Base-by-base conservation (phyloP, 2,329 filamentous ascomycete species). In the Pestalotiopsis fici region DNA sequence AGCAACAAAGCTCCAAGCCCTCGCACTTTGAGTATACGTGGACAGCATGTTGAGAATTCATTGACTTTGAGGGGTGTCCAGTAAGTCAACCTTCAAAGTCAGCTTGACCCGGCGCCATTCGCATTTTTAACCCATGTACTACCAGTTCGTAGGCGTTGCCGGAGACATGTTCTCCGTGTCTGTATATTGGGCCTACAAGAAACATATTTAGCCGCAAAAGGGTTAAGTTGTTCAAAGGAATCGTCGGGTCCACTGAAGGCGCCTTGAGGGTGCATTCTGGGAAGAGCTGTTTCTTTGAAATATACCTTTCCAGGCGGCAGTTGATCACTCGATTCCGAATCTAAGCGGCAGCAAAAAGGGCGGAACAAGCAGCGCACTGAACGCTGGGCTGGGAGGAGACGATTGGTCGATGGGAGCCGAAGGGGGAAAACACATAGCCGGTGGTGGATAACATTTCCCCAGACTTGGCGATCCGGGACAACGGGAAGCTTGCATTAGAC, bases 391-490 rank as follows among this genome's bases (percentile, higher is more conserved):
- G 55, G 28, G 18, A 50, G 43, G 43, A 35, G 31, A 12, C 62
- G 47, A 63, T 65, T 57, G 64, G 57, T 39, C 23, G 57, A 50
- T 60, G 35, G 39, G 59, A 54, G 37, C 35, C 25, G 28, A 62
- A 37, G 55, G 56, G 67, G 67, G 39, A 64, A 68, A 68, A 68
- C 60, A 43, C 67, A 68, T 68, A 66, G 25, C 67, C 67, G 65
- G 43, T 50, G 67, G 65, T 68, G 65, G 67, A 50, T 61, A 56
- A 60, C 60, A 35, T 56, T 63, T 55, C 65, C 65, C 62, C 65
- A 61, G 65, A 68, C 56, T 61, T 66, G 50, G 67, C 59, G 37
- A 47, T 57, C 37, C 61, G 25, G 28, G 43, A 39, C 56, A 18
- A 39, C 65, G 67, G 67, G 60, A 66, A 61, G 61, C 64, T 50